Base-by-base conservation (phyloP, 192 early-diverging fungal species). In the Podila verticillata region DNA sequence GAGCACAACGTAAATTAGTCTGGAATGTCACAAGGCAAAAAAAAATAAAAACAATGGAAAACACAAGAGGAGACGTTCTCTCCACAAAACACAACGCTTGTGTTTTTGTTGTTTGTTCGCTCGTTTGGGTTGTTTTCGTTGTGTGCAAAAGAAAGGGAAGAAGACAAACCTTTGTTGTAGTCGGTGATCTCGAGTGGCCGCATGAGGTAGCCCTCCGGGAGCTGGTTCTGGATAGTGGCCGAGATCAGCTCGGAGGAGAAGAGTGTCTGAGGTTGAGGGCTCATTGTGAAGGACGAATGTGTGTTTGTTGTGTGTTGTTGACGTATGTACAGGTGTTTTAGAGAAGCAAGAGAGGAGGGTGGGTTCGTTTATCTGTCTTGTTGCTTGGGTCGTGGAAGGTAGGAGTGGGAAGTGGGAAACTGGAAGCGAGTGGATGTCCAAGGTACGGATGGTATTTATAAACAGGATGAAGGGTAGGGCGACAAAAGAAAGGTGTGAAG, bases 181-280 rank as follows among this genome's bases (percentile, higher is more conserved):
- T 98, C 97, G 15, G 86, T 83, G 44, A 86, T 74, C 66, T 87
- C 87, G 22, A 98, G 87, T 0, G 97, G 95, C 7, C 97, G 86
- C 22, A 97, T 77, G 7, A 84, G 63, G 82, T 95, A 94, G 51
- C 91, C 93, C 22, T 79, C 72, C 26, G 91, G 91, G 32, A 96
- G 83, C 34, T 81, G 65, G 7, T 74, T 83, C 54, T 82, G 85
- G 9, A 93, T 87, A 5, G 90, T 79, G 19, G 86, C 56, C 49
- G 93, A 95, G 77, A 96, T 95, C 61, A 94, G 86, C 66, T 77
- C 49, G 49, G 73, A 26, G 10, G 71, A 49, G 65, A 84, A 84
- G 64, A 81, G 48, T 59, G 71, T 29, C 48, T 4, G 58, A 22
- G 56, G 54, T 26, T 65, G 65, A 29, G 61, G 65, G 32, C 51